phyloP scores from a whole-genome alignment of 371 early-diverging fungal genomes.

The Mortierella sp. region DNA sequence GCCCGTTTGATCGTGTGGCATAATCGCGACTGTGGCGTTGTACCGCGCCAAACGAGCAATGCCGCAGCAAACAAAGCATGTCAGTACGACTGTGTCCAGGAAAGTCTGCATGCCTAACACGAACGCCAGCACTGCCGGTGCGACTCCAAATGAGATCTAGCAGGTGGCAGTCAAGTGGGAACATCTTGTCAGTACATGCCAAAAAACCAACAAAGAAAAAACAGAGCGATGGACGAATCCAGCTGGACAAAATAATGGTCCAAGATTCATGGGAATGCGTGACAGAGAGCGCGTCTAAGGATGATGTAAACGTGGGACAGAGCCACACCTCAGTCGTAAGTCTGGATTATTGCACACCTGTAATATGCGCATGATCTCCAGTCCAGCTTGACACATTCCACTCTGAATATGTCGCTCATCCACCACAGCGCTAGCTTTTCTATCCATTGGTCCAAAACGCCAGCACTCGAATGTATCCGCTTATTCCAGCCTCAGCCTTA shows the following conservation, averaged over 20 bases:
- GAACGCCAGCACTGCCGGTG: constrained; percentile 88
- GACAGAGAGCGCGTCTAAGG: too few relatives aligned
- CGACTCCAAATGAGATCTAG: constrained; percentile 87
- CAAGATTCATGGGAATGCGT: too few relatives aligned
- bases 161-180: background rate
- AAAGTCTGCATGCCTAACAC: constrained; percentile 88
- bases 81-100: constrained; percentile 79
- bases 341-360: too few relatives aligned
- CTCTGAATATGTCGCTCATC: too few relatives aligned
- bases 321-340: background rate
- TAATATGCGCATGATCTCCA: too few relatives aligned
- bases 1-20: constrained; percentile 81
- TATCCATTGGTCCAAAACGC: too few relatives aligned
- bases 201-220: constrained; percentile 2
- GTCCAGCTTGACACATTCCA: too few relatives aligned
- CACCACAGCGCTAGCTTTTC: too few relatives aligned
- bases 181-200: background rate
- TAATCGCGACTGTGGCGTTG: constrained; percentile 86
- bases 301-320: background rate
- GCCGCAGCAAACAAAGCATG: constrained; percentile 91
- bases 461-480: too few relatives aligned
- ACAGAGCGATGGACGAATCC: background rate
- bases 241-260: too few relatives aligned
- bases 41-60: constrained; percentile 90
- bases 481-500: too few relatives aligned